These are phyloP conservation scores for Nannizziopsis arthrosporioides DNA, from an alignment of 2,329 filamentous ascomycete genomes.

Conservation along the genomic window DNA sequence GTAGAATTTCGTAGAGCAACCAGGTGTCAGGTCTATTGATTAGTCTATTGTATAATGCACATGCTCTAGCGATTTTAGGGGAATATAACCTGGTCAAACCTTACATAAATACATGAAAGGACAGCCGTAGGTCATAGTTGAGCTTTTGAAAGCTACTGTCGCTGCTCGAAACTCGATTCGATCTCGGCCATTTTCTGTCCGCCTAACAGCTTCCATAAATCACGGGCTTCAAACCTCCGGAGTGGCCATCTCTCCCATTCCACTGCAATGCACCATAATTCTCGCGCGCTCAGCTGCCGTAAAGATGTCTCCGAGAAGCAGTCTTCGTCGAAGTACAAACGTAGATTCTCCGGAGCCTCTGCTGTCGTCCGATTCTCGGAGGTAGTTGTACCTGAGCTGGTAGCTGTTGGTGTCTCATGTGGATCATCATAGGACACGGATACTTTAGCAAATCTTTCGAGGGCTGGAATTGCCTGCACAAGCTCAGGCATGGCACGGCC, in stretches of 20 bases:
- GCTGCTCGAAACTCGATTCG: conserved; percentile 4
- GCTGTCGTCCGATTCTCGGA: neutral
- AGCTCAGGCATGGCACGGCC: conserved; percentile 22
- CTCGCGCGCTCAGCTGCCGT: conserved; percentile 22
- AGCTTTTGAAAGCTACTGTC: neutral
- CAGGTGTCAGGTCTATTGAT: no score
- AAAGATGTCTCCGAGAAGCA: conserved; percentile 20
- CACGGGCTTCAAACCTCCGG: conserved; percentile 15
- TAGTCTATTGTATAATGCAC: no score
- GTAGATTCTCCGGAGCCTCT: conserved; percentile 2
- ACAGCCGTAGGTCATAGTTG: no score
- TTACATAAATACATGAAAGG: no score
- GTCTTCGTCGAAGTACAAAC: conserved; percentile 12
- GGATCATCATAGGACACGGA: neutral
- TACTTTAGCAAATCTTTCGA: conserved; percentile 21
- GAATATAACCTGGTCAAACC: no score
- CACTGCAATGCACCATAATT: conserved; percentile 27
- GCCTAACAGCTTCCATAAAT: conserved; percentile 13
- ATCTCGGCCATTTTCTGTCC: neutral
- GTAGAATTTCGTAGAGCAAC: no score
- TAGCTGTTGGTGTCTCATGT: neutral
- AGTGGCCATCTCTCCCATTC: conserved; percentile 27
- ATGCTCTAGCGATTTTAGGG: no score
- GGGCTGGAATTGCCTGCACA: conserved; percentile 24
- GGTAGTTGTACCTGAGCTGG: neutral